Evolutionary conservation across 148 eudicot species (phyloP).

Genomic region (Rhododendron vialii): DNA sequence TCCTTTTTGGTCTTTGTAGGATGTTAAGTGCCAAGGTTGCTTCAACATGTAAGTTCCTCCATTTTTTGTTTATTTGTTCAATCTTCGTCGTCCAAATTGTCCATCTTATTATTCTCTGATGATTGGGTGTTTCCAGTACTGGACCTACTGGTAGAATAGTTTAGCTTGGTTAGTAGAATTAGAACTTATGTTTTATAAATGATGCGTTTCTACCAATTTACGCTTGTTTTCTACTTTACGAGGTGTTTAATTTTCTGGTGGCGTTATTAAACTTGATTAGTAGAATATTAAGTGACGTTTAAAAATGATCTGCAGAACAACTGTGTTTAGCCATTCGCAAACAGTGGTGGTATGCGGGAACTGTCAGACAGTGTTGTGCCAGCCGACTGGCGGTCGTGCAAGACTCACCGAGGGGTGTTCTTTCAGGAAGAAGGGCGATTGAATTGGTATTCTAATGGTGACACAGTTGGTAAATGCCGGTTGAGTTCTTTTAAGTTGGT

Average conservation of each 20-base stretch:
- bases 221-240: background rate
- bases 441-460: background rate
- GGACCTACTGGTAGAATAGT: no score
- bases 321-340: slow-evolving; percentile 25
- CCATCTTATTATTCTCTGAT: background rate
- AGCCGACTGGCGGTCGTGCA: slow-evolving; percentile 24
- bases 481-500: background rate
- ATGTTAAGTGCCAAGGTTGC: slow-evolving; percentile 28
- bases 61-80: background rate
- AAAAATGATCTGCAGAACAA: slow-evolving; percentile 15
- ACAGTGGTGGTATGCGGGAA: slow-evolving; percentile 28
- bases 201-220: background rate
- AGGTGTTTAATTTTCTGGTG: no score
- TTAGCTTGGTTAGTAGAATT: background rate
- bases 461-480: background rate
- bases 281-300: background rate
- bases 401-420: slow-evolving; percentile 26
- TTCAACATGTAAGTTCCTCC: slow-evolving; percentile 24
- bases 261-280: background rate
- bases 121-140: background rate
- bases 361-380: slow-evolving; percentile 26
- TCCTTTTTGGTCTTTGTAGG: slow-evolving; percentile 10
- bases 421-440: slow-evolving; percentile 25
- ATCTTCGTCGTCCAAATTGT: no score
- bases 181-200: background rate